A percentile compares a stretch with the other conserved stretches of the same genome.
phyloP scores from a whole-genome alignment of 768 basidiomycete species.

The Suillus alpinus region DNA sequence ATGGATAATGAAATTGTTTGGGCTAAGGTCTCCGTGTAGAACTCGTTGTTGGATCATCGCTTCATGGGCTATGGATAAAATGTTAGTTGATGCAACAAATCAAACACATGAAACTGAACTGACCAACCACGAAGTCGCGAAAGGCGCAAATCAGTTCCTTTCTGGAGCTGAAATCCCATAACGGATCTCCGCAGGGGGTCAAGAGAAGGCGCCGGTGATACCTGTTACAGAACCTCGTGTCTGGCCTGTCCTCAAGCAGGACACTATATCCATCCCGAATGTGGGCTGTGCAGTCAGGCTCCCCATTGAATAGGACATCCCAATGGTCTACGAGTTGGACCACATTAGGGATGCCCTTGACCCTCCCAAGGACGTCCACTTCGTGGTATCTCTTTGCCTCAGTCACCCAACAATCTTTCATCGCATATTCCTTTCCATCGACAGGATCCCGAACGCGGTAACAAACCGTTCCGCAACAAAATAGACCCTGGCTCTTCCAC shows the following conservation, averaged over 20 bases:
- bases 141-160: conserved; percentile 8
- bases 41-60: neutral
- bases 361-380: neutral
- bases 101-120: neutral
- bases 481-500: neutral
- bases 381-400: neutral
- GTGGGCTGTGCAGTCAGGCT: neutral
- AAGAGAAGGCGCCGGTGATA: neutral
- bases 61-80: neutral
- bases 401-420: neutral
- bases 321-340: neutral
- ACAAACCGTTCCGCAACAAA: neutral
- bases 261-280: neutral
- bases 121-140: conserved; percentile 1
- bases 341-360: neutral
- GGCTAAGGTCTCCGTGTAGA: neutral
- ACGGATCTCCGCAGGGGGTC: neutral
- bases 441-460: neutral
- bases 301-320: neutral
- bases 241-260: neutral
- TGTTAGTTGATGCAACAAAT: neutral
- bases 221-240: neutral
- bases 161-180: neutral
- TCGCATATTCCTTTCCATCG: neutral
- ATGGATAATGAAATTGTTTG: neutral